Evolutionary conservation across 371 early-diverging fungal genomes (phyloP), one percentile per base, ranked within the genome.

Genomic region (Mucor lusitanicus): DNA sequence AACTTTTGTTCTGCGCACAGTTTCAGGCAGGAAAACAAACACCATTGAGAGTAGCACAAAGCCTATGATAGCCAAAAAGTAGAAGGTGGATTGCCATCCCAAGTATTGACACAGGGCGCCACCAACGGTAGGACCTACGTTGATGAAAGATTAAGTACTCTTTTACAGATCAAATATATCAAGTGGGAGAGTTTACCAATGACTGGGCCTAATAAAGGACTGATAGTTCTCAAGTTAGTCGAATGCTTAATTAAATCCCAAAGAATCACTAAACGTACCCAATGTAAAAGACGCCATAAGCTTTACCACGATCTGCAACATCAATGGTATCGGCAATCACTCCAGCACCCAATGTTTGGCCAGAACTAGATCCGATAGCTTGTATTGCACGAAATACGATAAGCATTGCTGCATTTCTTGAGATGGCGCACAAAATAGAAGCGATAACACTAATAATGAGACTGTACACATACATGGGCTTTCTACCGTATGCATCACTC

Each of bases 21-120:
- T 78, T 61, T 78, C 79, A 1, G 79, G 79, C 21, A 78, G 40
- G n/a, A 73, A 65, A 8, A 69, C 56, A 0, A 68, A 61, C 2
- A 71, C 65, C n/a, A 75, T n/a, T 3, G 63, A 3, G 7, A 75
- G 33, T 4, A 78, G 33, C 0, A 73, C 54, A 8, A 19, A 21
- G 2, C 62, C 62, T 40, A 59, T 19, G 15, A 83, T 83, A 2
- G 90, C 82, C 69, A 86, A 71, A 68, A 88, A 79, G 69, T 85
- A 89, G 64, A 89, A 89, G 21, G 84, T 83, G 25, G 85, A 81
- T 40, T 83, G 77, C 91, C 91, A 91, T 28, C 88, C 89, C 7
- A 81, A 74, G n/a, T 70, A 80, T 25, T 88, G 71, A 8, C 84
- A 82, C 15, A 91, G 77, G 15, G 80, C 69, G 7, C 59, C 68